Evolutionary conservation across 2,329 filamentous ascomycete species (phyloP), one percentile per base, ranked within the genome.

Genomic region (Xylariales sp.): DNA sequence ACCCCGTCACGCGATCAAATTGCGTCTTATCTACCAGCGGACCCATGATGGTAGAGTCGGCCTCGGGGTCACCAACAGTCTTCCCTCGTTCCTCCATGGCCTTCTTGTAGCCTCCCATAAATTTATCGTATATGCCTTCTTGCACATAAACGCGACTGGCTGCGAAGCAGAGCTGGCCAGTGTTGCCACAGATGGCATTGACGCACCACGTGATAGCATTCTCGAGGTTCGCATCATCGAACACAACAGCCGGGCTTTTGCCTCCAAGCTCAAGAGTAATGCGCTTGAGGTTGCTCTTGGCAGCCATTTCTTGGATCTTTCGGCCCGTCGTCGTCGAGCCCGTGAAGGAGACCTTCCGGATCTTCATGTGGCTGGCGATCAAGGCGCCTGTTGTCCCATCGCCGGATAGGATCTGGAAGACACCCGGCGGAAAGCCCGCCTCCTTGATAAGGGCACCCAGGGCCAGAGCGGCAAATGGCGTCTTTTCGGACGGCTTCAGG

Each of bases 161-260:
- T 49, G 86, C 86, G 25, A 83, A 86, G 67, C 84, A 88, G 35
- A 87, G 81, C 59, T 88, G 84, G 14, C 84, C 84, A 0, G 80
- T 80, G 52, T 88, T 87, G 43, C 78, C 79, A 66, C 85, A 82
- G 71, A 88, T 60, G 12, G 63, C 52, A 40, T 58, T 57, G 18
- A 55, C 55, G 10, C 56, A 55, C 60, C 61, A 64, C 5, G 42
- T 48, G 6, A 58, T 79, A 10, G 82, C 82, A 49, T 71, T 73
- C 22, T 83, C 76, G 25, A 86, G 55, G 38, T 82, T 73, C 4
- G 76, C 78, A 51, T 86, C 82, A 2, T 79, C 76, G 9, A 85
- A 74, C 38, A 86, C 69, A 25, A 86, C 65, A 36, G 81, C 70
- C 1, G 83, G 80, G 22, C 74, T 80, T 58, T 86, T 86, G 19